A percentile compares a stretch with the other conserved stretches of the same genome.
These are phyloP conservation scores for Yamadazyma diospyri DNA, from an alignment of 1,139 yeast species.

Conservation along the genomic window DNA sequence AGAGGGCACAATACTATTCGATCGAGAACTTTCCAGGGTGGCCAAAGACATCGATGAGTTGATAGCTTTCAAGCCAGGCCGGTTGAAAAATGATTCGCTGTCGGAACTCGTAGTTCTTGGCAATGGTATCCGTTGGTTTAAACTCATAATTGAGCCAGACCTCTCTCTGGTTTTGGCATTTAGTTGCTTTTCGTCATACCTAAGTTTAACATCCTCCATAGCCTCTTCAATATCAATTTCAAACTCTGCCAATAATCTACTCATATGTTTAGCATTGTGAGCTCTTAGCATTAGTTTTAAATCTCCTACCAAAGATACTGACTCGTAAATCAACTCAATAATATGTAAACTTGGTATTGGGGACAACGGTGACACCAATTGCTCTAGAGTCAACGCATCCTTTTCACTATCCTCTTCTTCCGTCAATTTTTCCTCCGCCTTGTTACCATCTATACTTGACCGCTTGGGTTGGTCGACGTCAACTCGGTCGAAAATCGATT, in stretches of 20 bases:
- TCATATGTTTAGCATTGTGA: conserved; percentile 57
- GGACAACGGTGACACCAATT: conserved; percentile 49
- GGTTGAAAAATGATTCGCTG: conserved; percentile 1
- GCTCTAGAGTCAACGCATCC: conserved; percentile 41
- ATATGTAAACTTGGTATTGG: conserved; percentile 52
- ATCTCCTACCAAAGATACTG: conserved; percentile 59
- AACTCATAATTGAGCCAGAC: conserved; percentile 6
- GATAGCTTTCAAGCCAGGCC: conserved; percentile 7
- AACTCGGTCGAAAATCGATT: conserved; percentile 35
- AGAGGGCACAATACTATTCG: conserved; percentile 1
- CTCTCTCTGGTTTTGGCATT: conserved; percentile 7
- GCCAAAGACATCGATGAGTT: conserved; percentile 11
- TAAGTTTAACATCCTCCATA: conserved; percentile 12
- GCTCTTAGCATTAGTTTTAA: conserved; percentile 62
- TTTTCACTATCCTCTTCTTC: conserved; percentile 14
- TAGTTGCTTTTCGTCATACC: conserved; percentile 8
- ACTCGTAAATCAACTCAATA: conserved; percentile 57
- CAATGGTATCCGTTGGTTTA: conserved; percentile 3
- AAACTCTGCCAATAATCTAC: conserved; percentile 37
- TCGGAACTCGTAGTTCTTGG: conserved; percentile 11
- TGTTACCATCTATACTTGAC: conserved; percentile 8
- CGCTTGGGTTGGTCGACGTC: conserved; percentile 14
- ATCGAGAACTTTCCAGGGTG: conserved; percentile 9
- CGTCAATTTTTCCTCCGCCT: not conserved
- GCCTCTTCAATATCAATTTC: conserved; percentile 25